Evolutionary conservation across 106 monocot genomes (phyloP), one percentile per base, ranked within the genome.

Genomic region (Dioscorea alata): DNA sequence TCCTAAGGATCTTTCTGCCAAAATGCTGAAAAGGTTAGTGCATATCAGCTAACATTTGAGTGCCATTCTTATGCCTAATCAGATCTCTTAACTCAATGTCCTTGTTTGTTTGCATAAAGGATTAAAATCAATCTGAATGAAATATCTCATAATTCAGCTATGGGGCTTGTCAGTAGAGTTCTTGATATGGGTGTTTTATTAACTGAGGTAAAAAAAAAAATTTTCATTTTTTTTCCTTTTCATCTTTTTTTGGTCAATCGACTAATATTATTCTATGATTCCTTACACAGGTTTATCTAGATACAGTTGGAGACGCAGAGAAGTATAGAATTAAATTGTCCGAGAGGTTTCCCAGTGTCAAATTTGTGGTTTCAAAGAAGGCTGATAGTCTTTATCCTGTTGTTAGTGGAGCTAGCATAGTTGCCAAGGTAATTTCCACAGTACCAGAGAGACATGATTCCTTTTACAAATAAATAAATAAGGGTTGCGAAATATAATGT

Each of bases 391-490:
- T 99, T 62, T 99, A 87, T 75, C 93, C 99, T 8, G 90, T 99
- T 63, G 99, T 99, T 53, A 99, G 99, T 78, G 99, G 93, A 60
- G 99, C 99, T 48, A 99, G 99, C 54, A 99, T 99, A 77, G 92
- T 92, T 50, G 89, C 97, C 71, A 97, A 97, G 89, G 96, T 97
- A 54, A 28, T 28, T 3, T 28, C 28, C 28, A 28, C 3, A 3
- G 28, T 28, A 28, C 3, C 28, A 28, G 28, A 28, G 28, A 28
- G 3, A 28, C 28, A 28, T 28, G 28, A 28, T 28, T 28, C 3
- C 28, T 28, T 28, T 28, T 28, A 28, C 28, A 28, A 28, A 28
- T 28, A 28, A 28, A 28, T 28, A 28, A 28, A 28, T 28, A 28
- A 28, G 3, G 28, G 28, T 28, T 28, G 28, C 3, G 28, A 28